Conservation (phyloP, 495 filamentous ascomycete species). For the Aspergillus leporis region DNA sequence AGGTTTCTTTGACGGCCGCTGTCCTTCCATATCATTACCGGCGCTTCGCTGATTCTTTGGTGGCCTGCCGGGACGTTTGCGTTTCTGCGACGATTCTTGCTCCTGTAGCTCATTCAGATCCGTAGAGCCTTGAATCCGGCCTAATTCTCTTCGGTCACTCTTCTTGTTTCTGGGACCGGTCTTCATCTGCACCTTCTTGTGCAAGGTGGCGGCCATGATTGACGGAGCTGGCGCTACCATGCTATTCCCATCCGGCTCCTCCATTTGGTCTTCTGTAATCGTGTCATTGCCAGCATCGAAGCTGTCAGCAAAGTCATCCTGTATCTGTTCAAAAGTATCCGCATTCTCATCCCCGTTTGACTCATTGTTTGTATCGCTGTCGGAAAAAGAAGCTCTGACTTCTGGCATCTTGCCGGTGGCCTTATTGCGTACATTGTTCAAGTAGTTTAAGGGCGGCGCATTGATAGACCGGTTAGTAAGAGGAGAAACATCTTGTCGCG, state of each 20-base stretch:
- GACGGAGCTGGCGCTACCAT: conserved; percentile 51
- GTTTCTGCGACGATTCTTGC: conserved; percentile 20
- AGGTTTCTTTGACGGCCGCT: conserved; percentile 37
- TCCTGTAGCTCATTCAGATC: conserved; percentile 17
- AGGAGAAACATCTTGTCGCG: conserved; percentile 35
- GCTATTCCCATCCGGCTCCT: conserved; percentile 59
- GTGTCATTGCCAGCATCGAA: conserved; percentile 32
- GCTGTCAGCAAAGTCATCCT: conserved; percentile 30
- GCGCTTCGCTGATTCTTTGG: conserved; percentile 27
- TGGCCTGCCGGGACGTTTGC: conserved; percentile 37
- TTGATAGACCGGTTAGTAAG: conserved; percentile 41
- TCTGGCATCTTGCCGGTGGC: conserved; percentile 32
- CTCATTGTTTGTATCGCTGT: conserved; percentile 32
- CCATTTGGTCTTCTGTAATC: conserved; percentile 24
- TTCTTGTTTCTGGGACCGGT: conserved; percentile 11
- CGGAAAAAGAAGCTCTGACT: conserved; percentile 32
- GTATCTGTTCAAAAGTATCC: conserved; percentile 27
- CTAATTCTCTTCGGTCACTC: conserved; percentile 14
- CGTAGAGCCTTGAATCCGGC: conserved; percentile 13
- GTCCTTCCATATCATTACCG: conserved; percentile 26
- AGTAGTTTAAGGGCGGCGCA: conserved; percentile 38
- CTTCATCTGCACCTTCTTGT: conserved; percentile 11
- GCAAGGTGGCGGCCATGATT: conserved; percentile 14
- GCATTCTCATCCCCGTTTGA: conserved; percentile 35
- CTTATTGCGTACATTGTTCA: conserved; percentile 40